These are phyloP conservation scores for Silene vulgaris DNA, from an alignment of 179 eudicot genomes.

Conservation along the genomic window DNA sequence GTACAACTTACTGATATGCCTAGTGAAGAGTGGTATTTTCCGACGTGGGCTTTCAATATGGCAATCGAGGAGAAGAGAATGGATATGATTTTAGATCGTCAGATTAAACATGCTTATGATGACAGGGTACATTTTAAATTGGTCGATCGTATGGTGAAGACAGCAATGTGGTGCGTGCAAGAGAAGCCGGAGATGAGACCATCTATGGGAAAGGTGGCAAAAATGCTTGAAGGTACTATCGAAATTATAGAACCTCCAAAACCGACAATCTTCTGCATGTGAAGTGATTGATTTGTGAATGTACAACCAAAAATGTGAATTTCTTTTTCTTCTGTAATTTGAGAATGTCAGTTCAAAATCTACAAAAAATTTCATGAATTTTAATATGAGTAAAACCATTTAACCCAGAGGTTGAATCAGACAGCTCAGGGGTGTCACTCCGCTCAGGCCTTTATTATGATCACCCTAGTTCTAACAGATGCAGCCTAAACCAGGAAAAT, in stretches of 20 bases:
- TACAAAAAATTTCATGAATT: no score
- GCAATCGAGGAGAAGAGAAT: slow-evolving; percentile 55
- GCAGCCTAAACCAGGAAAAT: no score
- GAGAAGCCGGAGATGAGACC: slow-evolving; percentile 76
- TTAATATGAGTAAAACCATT: no score
- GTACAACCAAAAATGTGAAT: not conserved
- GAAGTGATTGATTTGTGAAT: slow-evolving; percentile 14
- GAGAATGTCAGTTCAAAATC: no score
- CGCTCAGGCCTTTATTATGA: no score
- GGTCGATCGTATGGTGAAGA: slow-evolving; percentile 82
- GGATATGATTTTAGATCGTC: slow-evolving; percentile 55
- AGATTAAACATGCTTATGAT: slow-evolving; percentile 50
- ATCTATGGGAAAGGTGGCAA: slow-evolving; percentile 92
- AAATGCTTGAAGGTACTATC: slow-evolving; percentile 86
- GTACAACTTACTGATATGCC: slow-evolving; percentile 40
- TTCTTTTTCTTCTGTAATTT: not conserved
- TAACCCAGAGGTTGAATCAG: no score
- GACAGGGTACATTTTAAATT: slow-evolving; percentile 45
- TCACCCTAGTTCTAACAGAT: no score
- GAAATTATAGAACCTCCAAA: slow-evolving; percentile 78
- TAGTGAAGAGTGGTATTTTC: slow-evolving; percentile 78
- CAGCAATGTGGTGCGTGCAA: slow-evolving; percentile 93
- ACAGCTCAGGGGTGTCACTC: no score
- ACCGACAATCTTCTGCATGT: slow-evolving; percentile 61
- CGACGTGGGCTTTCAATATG: slow-evolving; percentile 77